phyloP scores from a whole-genome alignment of 768 basidiomycete species.

The Leucocoprinus leucothites region DNA sequence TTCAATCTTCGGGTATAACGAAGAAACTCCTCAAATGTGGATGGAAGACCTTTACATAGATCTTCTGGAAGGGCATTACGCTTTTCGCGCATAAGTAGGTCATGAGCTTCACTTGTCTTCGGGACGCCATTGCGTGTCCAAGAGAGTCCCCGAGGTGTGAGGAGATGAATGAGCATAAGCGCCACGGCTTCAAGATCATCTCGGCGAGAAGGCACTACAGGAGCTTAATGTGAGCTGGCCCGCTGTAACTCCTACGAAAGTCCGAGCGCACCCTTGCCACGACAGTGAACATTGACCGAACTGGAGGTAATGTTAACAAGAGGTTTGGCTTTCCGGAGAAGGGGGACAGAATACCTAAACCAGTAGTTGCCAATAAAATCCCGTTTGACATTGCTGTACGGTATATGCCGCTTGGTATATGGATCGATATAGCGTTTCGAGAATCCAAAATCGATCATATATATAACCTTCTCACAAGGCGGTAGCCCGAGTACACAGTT shows the following conservation, averaged over 20 bases:
- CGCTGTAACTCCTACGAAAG: background rate
- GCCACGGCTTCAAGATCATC: conserved; percentile 79
- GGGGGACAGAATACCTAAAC: conserved; percentile 50
- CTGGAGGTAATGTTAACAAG: conserved; percentile 24
- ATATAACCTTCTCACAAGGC: conserved; percentile 57
- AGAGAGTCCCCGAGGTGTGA: conserved; percentile 70
- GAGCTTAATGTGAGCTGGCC: conserved; percentile 3
- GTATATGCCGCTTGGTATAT: conserved; percentile 62
- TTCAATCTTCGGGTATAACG: conserved; percentile 66
- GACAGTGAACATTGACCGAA: conserved; percentile 74
- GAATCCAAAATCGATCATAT: conserved; percentile 88
- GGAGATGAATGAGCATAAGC: conserved; percentile 76
- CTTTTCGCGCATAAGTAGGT: conserved; percentile 64
- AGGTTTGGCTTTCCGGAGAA: background rate
- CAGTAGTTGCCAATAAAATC: conserved; percentile 85
- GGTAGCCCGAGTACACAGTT: conserved; percentile 67
- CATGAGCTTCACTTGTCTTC: conserved; percentile 62
- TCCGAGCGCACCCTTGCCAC: conserved; percentile 55
- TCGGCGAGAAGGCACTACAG: conserved; percentile 68
- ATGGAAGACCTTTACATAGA: conserved; percentile 65
- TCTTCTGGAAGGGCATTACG: conserved; percentile 56
- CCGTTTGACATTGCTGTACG: conserved; percentile 61
- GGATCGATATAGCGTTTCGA: conserved; percentile 76
- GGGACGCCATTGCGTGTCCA: conserved; percentile 85
- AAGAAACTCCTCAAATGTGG: conserved; percentile 74